Evolutionary conservation across 768 basidiomycete genomes (phyloP).

Genomic region (Dictyophora rubrovolvata): DNA sequence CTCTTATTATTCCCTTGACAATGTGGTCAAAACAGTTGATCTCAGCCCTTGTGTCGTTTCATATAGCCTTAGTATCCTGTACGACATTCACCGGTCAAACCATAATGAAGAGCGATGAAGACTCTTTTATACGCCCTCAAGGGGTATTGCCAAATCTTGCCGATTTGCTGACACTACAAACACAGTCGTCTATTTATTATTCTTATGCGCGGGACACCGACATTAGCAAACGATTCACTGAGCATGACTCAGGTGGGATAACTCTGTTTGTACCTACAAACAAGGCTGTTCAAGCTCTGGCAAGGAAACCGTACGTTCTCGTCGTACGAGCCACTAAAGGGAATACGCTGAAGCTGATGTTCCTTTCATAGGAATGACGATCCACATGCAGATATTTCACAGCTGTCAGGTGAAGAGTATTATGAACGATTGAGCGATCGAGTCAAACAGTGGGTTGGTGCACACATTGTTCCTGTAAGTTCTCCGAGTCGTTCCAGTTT

Average conservation of each 20-base stretch:
- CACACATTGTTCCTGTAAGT: conserved; percentile 74
- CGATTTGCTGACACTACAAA: conserved; percentile 70
- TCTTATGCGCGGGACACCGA: conserved; percentile 69
- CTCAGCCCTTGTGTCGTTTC: background rate
- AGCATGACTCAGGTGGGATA: conserved; percentile 19
- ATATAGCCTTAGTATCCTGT: background rate
- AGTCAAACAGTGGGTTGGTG: conserved; percentile 71
- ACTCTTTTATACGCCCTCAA: background rate
- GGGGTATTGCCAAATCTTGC: conserved; percentile 42
- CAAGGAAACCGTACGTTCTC: conserved; percentile 69
- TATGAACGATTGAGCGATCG: conserved; percentile 52
- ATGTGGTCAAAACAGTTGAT: background rate
- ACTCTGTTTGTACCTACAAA: conserved; percentile 81
- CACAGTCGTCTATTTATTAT: conserved; percentile 71
- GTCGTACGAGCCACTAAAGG: background rate
- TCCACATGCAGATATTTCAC: conserved; percentile 23
- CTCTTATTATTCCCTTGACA: background rate
- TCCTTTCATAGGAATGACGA: conserved; percentile 18
- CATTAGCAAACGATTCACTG: conserved; percentile 40
- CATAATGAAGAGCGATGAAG: background rate
- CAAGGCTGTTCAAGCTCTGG: conserved; percentile 74
- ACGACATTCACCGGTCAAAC: background rate
- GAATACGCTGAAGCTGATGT: no score
- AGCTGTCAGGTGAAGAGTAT: conserved; percentile 58
- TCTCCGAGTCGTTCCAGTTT: background rate